Percentiles rank a stretch among this genome's conserved stretches.
phyloP scores from a whole-genome alignment of 2,329 filamentous ascomycete species.

The Xylaria sp. region DNA sequence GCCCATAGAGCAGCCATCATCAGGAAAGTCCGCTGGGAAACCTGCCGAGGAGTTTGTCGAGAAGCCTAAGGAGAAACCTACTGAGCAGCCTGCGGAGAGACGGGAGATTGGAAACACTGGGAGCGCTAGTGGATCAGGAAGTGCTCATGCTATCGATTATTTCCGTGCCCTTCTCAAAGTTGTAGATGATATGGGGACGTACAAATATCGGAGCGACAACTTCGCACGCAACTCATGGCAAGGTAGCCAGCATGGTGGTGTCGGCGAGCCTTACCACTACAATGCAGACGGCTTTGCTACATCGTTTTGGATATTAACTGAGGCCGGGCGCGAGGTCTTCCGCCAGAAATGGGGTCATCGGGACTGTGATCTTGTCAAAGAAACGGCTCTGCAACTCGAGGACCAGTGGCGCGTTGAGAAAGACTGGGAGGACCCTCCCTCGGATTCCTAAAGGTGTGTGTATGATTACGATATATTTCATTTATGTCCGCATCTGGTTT shows the following conservation, averaged over 20 bases:
- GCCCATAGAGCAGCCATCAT: conserved; percentile 26
- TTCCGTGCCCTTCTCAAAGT: conserved; percentile 47
- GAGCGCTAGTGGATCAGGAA: conserved; percentile 25
- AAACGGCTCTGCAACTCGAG: conserved; percentile 44
- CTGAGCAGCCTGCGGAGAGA: conserved; percentile 22
- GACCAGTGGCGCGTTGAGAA: conserved; percentile 49
- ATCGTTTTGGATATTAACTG: conserved; percentile 58
- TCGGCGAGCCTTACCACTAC: conserved; percentile 65
- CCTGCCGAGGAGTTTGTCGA: neutral
- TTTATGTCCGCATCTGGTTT: conserved; percentile 24
- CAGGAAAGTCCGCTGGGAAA: conserved; percentile 16
- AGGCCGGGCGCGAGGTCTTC: conserved; percentile 56
- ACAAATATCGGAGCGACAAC: conserved; percentile 46
- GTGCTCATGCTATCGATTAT: conserved; percentile 45
- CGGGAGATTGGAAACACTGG: conserved; percentile 27
- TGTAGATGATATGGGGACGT: conserved; percentile 47
- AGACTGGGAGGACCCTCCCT: conserved; percentile 42
- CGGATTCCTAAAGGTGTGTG: conserved; percentile 14
- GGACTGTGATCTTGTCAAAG: conserved; percentile 44
- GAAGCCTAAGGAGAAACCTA: neutral
- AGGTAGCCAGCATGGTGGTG: conserved; percentile 60
- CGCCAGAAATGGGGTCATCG: conserved; percentile 48
- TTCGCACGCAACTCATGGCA: conserved; percentile 64
- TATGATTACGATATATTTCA: conserved; percentile 16
- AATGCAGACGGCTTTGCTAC: conserved; percentile 57